Evolutionary conservation across 2,329 filamentous ascomycete species (phyloP), one percentile per base, ranked within the genome.

Genomic region (Apiospora aurea): DNA sequence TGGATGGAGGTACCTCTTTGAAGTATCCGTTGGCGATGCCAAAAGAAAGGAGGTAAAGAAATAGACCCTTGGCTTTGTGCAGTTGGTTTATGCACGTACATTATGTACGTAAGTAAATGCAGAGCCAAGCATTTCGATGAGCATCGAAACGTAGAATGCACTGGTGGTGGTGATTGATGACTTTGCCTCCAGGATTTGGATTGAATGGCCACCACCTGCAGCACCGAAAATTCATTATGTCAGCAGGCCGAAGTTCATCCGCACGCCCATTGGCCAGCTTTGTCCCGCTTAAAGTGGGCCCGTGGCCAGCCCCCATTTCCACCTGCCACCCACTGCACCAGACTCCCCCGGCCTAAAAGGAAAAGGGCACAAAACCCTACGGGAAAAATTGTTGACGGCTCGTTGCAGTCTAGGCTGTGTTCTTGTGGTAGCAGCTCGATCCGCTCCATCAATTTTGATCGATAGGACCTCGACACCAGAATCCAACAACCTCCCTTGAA

Each of bases 401-500:
- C 49, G 69, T 69, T 46, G 71, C 64, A 74, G 72, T 67, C 67
- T 70, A 71, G 72, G n/a, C 66, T 68, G 44, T 68, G 24, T 47
- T 44, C 44, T 68, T 68, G 41, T 68, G 66, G 66, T 68, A 18
- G 66, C 75, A 75, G 75, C 73, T 68, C 70, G 73, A 69, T 73
- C 75, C 71, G 57, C 71, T 61, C 69, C 73, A 73, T 64, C 71
- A 71, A 64, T 64, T 64, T 64, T 64, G 57, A 73, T 75, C 74
- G 26, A 67, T 64, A 44, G 51, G 41, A 44, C 41, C 21, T 47
- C 69, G 74, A 76, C 72, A 75, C 74, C 75, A 75, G 73, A 73
- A 73, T 72, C 76, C 34, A 64, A 64, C 57, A 64, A 64, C 29
- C 57, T 64, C 74, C 74, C 71, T 74, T 71, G 77, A 72, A 81